Evolutionary conservation across 116 monocot genomes (phyloP), one percentile per base, ranked within the genome.

Genomic region (Posidonia oceanica): DNA sequence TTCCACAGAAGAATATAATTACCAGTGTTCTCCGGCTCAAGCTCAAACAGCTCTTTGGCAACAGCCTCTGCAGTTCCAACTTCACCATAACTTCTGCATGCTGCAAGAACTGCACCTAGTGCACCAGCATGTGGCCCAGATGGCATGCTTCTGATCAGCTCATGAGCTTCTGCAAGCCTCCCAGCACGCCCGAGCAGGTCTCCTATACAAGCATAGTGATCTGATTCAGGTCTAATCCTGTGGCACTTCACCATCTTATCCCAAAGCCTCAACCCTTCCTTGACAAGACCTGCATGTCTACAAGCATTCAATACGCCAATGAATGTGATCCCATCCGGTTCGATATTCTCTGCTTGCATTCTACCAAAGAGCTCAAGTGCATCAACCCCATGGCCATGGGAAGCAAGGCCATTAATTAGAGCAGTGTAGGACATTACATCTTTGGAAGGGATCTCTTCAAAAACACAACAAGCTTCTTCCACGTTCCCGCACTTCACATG

Each of bases 161-260:
- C 75, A 64, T 80, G 52, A 41, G 92, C 92, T 63, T 92, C 88
- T 21, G 64, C 71, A 23, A 92, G 74, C 73, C 86, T 81, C 60
- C 92, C 92, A 15, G 83, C 83, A n/a, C 88, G 81, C 0, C 85
- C 83, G 21, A 92, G 82, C 86, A 92, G 78, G 76, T 92, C 92
- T 20, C 86, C 72, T 0, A 86, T 15, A 15, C 92, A 92, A 3
- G 84, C 86, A 70, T 83, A 92, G 69, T 92, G 92, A 42, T 88
- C 88, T 1, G 84, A 56, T 2, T 75, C 48, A 14, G 68, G 86
- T 20, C 76, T 79, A 0, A 92, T 73, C 3, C 71, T 72, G 39
- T 82, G 77, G 14, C 74, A 72, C 7, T 18, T 54, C 64, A 74
- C 72, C 92, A 92, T 92, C 72, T 55, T 75, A 10, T 80, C 59